Base-by-base conservation (phyloP, 2,329 filamentous ascomycete species). In the Parafenestella ontariensis region DNA sequence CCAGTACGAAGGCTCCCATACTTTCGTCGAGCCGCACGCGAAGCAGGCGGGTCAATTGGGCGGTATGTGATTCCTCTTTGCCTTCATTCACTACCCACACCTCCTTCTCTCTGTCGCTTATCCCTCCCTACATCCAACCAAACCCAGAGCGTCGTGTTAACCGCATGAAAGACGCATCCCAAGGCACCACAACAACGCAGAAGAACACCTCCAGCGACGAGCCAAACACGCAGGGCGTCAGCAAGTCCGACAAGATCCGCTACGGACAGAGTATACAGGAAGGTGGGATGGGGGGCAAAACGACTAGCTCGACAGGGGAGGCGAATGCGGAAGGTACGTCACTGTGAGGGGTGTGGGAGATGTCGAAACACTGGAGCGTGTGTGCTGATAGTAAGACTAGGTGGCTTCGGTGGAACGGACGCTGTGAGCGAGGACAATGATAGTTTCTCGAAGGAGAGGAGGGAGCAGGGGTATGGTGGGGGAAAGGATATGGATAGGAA, bases 1-100 rank as follows among this genome's bases (percentile, higher is more conserved):
- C 4, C 85, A 85, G 81, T 87, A 89, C 71, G 86, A 88, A 75
- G 83, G 79, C 45, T 80, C 81, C 46, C 72, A 82, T 45, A 80
- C 77, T n/a, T 78, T 82, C 49, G 80, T 77, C 2, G 61, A 80
- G 15, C 78, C 81, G 0, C 81, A 81, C 46, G 71, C 75, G 15
- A 87, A 85, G 62, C 78, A 83, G 53, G 77, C 79, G 21, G 86
- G 86, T 6, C 84, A 87, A 66, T 68, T 88, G 24, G 82, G 83
- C 56, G 74, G 84, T 85, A 75, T 15, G 53, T n/a, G 33, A 17
- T 46, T n/a, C 15, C 34, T 20, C 24, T 17, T 11, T 7, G 15
- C 13, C 24, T 11, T 31, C 2, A 10, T 29, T 45, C 21, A 17
- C 21, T 15, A n/a, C 0, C 4, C 34, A 10, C 10, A 21, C 20